Evolutionary conservation across 257 asterid species (phyloP), one percentile per base, ranked within the genome.

Genomic region (Anisodus tanguticus): DNA sequence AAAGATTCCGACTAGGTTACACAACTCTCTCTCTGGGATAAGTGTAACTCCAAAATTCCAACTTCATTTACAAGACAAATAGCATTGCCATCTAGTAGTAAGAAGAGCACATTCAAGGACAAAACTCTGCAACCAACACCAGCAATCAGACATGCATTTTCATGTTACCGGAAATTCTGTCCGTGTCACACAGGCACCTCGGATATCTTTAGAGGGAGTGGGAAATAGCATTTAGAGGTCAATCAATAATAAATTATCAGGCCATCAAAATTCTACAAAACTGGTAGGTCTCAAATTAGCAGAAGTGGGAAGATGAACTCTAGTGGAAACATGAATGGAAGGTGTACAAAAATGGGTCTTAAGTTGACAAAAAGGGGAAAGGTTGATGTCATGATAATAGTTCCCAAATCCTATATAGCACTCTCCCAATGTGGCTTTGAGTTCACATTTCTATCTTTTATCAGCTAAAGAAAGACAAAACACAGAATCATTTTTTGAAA

Each of bases 11-110:
- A 76, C 47, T 76, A 17, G 15, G 45, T 76, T 76, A 9, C 3
- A 2, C 4, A 76, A 22, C 81, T 76, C 45, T 12, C 2, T 6
- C 45, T 76, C 81, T 51, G 0, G 60, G 41, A 10, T 47, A 35
- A 51, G 45, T 22, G 62, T 59, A 51, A 49, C 81, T 72, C 80
- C 41, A 72, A n/a, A 49, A 13, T 69, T 31, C 54, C 79, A 71
- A 9, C 15, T 71, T 45, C 79, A 45, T 45, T 71, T 45, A 43
- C 37, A 9, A 71, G 79, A 71, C 35, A 71, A 71, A 8, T 0
- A 6, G 55, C n/a, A 71, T 41, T 43, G 16, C 58, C 58, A 41
- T 71, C 51, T 9, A 71, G 39, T 71, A 71, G 58, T 37, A 71
- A 17, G 57, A 71, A 45, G 41, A 51, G 7, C 2, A 76, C 63